phyloP scores from a whole-genome alignment of 2,329 filamentous ascomycete species.

The Sarocladiaceae sp. region DNA sequence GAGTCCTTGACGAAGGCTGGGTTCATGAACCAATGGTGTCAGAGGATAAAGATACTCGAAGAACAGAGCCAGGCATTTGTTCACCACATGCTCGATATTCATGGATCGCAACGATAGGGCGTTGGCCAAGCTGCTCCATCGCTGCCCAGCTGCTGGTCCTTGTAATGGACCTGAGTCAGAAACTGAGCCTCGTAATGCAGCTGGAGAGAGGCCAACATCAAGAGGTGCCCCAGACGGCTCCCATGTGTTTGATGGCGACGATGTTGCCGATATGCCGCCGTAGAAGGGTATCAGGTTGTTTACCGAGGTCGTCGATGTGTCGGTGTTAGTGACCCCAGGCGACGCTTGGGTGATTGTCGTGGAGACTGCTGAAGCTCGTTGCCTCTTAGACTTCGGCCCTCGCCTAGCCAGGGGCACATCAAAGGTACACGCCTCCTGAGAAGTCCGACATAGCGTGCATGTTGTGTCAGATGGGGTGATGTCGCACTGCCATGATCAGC shows the following conservation, averaged over 20 bases:
- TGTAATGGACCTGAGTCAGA: constrained; percentile 11
- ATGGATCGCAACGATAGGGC: constrained; percentile 19
- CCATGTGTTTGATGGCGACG: constrained; percentile 14
- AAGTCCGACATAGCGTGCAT: constrained; percentile 29
- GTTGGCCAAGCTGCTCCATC: constrained; percentile 23
- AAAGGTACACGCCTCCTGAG: constrained; percentile 30
- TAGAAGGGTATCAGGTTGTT: background rate
- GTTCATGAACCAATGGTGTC: constrained; percentile 36
- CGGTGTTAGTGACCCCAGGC: background rate
- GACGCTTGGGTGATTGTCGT: background rate
- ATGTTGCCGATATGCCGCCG: background rate
- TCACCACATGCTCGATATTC: constrained; percentile 22
- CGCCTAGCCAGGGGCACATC: constrained; percentile 31
- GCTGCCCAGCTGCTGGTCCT: constrained; percentile 19
- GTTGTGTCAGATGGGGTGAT: background rate
- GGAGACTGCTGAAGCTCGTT: background rate
- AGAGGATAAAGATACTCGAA: constrained; percentile 39
- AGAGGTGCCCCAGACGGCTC: constrained; percentile 12
- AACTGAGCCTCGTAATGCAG: constrained; percentile 15
- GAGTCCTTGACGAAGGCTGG: constrained; percentile 31
- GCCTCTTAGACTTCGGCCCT: constrained; percentile 29
- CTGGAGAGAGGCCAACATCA: constrained; percentile 19
- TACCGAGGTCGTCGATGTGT: background rate
- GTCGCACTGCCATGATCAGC: constrained; percentile 9
- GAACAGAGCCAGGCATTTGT: constrained; percentile 33